Evolutionary conservation across 1,139 yeast species (phyloP).

Genomic region (Cylindricascospora bacillispora): DNA sequence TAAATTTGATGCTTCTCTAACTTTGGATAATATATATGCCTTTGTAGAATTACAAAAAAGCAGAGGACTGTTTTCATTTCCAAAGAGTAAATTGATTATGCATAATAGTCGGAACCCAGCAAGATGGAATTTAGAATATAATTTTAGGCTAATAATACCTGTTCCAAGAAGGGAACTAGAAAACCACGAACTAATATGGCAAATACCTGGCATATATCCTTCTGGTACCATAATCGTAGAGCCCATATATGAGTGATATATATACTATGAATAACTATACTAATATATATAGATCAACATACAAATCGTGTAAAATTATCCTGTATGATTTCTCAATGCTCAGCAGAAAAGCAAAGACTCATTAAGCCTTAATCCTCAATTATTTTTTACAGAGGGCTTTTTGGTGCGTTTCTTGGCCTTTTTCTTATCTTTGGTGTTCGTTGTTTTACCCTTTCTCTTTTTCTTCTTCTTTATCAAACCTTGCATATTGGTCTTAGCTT

Average conservation of each 20-base stretch:
- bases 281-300: too few species aligned
- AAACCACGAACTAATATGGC: slow-evolving; percentile 26
- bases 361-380: slow-evolving; percentile 1
- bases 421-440: slow-evolving; percentile 9
- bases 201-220: slow-evolving; percentile 40
- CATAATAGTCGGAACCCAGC: too few species aligned
- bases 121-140: too few species aligned
- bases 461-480: slow-evolving; percentile 55
- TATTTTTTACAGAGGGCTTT: slow-evolving; percentile 2
- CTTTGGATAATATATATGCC: slow-evolving; percentile 46
- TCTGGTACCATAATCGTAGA: slow-evolving; percentile 50
- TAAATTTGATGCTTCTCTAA: slow-evolving; percentile 34
- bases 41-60: slow-evolving; percentile 37
- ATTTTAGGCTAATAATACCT: slow-evolving; percentile 39
- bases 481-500: slow-evolving; percentile 46
- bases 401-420: slow-evolving; percentile 5
- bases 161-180: slow-evolving; percentile 42
- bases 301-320: too few species aligned
- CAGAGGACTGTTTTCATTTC: too few species aligned
- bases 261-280: too few species aligned
- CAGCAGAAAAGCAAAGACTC: slow-evolving; percentile 1
- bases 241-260: slow-evolving; percentile 1
- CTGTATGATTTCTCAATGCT: too few species aligned
- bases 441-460: slow-evolving; percentile 34
- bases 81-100: too few species aligned